Evolutionary conservation across 495 filamentous ascomycete species (phyloP).

Genomic region (Penicillium canescens): DNA sequence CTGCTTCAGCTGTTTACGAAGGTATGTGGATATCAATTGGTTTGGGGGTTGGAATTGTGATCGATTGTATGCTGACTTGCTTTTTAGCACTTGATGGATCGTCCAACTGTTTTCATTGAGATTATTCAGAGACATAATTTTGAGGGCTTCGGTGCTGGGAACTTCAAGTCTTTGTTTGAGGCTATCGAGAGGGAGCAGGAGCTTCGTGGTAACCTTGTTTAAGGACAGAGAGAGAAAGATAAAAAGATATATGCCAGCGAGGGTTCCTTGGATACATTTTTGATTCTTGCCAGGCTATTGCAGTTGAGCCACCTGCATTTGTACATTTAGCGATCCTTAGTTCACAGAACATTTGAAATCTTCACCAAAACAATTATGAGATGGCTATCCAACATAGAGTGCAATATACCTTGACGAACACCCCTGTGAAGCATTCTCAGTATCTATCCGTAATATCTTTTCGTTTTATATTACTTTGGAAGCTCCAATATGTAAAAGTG

Average conservation of each 20-base stretch:
- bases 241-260: background rate
- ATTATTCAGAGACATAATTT: conserved; percentile 90
- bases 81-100: conserved; percentile 77
- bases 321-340: background rate
- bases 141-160: conserved; percentile 88
- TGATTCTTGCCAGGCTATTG: background rate
- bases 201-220: conserved; percentile 71
- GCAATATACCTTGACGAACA: no score
- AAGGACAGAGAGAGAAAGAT: background rate
- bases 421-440: no score
- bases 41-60: background rate
- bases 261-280: background rate
- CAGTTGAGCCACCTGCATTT: background rate
- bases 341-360: no score
- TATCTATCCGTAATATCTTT: no score
- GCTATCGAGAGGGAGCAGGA: conserved; percentile 90
- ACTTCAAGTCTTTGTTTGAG: conserved; percentile 91
- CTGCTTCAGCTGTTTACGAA: conserved; percentile 86
- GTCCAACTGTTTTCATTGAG: conserved; percentile 91
- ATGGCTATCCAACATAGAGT: no score
- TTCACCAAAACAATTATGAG: no score
- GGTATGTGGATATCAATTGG: conserved; percentile 28
- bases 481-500: no score
- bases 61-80: conserved; percentile 18
- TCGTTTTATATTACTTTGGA: no score